Conservation (phyloP, 1,284 basidiomycete species). For the Pholiota adiposa region DNA sequence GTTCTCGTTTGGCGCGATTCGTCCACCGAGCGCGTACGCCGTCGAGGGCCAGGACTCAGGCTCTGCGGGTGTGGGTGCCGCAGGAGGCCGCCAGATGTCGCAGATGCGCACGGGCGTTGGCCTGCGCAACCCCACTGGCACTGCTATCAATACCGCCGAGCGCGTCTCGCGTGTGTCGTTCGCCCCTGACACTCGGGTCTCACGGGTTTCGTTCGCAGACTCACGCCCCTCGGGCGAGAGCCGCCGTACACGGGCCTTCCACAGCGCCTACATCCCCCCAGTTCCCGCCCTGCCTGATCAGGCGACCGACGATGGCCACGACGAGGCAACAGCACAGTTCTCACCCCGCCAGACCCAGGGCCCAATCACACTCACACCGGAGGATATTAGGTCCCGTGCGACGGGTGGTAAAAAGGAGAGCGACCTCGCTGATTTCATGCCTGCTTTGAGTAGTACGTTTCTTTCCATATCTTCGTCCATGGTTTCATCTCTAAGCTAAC, state of each 20-base stretch:
- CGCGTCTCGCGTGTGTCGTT: slow-evolving; percentile 52
- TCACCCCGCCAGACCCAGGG: slow-evolving; percentile 72
- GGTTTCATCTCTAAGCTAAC: slow-evolving; percentile 1
- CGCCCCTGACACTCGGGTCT: slow-evolving; percentile 44
- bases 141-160: slow-evolving; percentile 28
- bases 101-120: slow-evolving; percentile 57
- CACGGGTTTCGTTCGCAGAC: slow-evolving; percentile 77
- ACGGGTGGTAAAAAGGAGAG: slow-evolving; percentile 24
- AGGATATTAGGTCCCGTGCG: slow-evolving; percentile 61
- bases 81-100: slow-evolving; percentile 45
- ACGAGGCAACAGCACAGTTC: slow-evolving; percentile 25
- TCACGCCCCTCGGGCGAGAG: slow-evolving; percentile 64
- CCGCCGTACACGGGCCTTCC: slow-evolving; percentile 62
- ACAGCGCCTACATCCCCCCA: slow-evolving; percentile 57
- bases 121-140: slow-evolving; percentile 41
- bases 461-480: background rate
- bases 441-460: slow-evolving; percentile 61
- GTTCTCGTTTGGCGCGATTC: slow-evolving; percentile 61
- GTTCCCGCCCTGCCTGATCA: slow-evolving; percentile 48
- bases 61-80: slow-evolving; percentile 42
- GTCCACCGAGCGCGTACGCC: slow-evolving; percentile 52
- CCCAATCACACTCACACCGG: slow-evolving; percentile 64
- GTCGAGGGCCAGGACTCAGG: slow-evolving; percentile 46
- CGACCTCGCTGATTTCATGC: slow-evolving; percentile 60
- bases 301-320: slow-evolving; percentile 14